A percentile compares a stretch with the other conserved stretches of the same genome.
phyloP scores from a whole-genome alignment of 192 early-diverging fungal genomes.

The Paraglomus occultum region DNA sequence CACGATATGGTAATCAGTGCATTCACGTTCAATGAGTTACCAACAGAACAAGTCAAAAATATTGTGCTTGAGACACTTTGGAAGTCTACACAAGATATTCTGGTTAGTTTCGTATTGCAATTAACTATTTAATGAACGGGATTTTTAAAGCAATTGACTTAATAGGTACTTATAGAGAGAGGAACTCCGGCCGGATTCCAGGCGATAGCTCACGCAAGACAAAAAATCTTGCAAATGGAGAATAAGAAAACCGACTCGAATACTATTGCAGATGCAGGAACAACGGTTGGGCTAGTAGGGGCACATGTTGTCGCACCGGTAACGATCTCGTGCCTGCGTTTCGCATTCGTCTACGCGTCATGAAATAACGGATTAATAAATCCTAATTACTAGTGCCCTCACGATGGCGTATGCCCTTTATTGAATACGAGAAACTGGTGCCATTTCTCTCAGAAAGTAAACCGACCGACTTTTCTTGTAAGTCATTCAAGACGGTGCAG shows the following conservation, averaged over 20 bases:
- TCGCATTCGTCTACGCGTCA: neutral
- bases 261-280: conserved; percentile 18
- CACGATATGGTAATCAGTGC: conserved; percentile 73
- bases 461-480: conserved; percentile 60
- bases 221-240: conserved; percentile 58
- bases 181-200: conserved; percentile 73
- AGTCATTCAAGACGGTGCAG: neutral
- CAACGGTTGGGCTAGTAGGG: neutral
- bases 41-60: conserved; percentile 59
- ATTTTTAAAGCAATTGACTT: neutral
- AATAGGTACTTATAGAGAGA: conserved; percentile 73
- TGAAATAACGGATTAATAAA: neutral
- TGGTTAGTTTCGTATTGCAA: conserved; percentile 42
- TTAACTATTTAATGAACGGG: neutral
- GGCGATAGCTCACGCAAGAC: conserved; percentile 64
- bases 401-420: conserved; percentile 72
- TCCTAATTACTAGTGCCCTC: conserved; percentile 55
- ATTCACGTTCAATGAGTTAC: conserved; percentile 72
- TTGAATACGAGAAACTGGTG: conserved; percentile 65
- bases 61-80: conserved; percentile 71
- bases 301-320: conserved; percentile 81
- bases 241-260: conserved; percentile 34
- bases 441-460: conserved; percentile 79
- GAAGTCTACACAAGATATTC: conserved; percentile 71
- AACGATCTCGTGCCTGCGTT: conserved; percentile 14